Percentiles rank a stretch among this genome's conserved stretches.
phyloP scores from a whole-genome alignment of 2,329 filamentous ascomycete genomes.

The Alternaria infectoria region DNA sequence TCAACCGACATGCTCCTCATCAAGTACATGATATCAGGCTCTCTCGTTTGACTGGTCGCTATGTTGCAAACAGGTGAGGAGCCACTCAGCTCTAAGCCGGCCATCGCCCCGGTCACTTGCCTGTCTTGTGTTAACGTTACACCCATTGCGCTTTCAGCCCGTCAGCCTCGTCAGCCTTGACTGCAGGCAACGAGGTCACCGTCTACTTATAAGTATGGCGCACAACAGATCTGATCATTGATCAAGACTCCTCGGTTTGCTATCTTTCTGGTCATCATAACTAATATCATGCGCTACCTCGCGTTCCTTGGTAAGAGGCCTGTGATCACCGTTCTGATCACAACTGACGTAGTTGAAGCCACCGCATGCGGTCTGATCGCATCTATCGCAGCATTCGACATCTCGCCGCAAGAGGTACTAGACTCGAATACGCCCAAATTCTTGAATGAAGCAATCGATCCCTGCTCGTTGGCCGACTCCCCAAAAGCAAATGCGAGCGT shows the following conservation, averaged over 20 bases:
- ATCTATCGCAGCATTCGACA: slow-evolving; percentile 1
- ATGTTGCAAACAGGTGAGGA: neutral
- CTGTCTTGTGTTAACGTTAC: slow-evolving; percentile 4
- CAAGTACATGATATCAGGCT: neutral
- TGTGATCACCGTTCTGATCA: neutral
- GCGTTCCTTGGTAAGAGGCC: slow-evolving; percentile 3
- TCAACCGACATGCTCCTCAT: neutral
- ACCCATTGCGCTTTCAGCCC: neutral
- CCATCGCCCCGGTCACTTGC: neutral
- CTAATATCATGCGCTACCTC: slow-evolving; percentile 7
- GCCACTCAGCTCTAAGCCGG: neutral
- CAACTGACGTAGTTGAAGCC: slow-evolving; percentile 1
- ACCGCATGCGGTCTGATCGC: neutral
- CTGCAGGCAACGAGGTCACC: slow-evolving; percentile 1
- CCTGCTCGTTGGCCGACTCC: slow-evolving; percentile 32
- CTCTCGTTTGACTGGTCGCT: neutral
- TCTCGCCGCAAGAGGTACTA: slow-evolving; percentile 10
- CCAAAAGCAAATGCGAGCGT: slow-evolving; percentile 33
- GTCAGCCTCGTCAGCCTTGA: slow-evolving; percentile 13
- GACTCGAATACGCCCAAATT: neutral
- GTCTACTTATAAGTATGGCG: slow-evolving; percentile 3
- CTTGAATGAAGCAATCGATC: slow-evolving; percentile 16
- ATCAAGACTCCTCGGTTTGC: neutral
- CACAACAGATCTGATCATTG: neutral
- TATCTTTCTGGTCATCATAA: neutral